Evolutionary conservation across 1,139 yeast genomes (phyloP).

Genomic region (Saccharomyces hybrid): DNA sequence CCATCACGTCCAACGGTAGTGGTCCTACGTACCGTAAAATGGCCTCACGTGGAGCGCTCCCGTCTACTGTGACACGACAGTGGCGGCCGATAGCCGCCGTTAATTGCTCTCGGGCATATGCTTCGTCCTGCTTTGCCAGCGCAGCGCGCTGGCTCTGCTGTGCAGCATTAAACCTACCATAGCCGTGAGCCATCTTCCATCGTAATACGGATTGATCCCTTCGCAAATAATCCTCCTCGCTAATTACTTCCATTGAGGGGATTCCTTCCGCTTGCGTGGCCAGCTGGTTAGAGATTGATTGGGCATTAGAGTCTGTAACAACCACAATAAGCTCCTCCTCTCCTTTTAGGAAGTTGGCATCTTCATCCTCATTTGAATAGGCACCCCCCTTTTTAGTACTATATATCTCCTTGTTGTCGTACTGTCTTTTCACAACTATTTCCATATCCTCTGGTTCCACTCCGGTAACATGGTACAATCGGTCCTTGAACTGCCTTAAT

Average conservation of each 20-base stretch:
- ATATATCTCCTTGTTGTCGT: not conserved
- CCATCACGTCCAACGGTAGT: conserved; percentile 43
- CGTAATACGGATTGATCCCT: conserved; percentile 53
- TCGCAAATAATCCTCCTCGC: conserved; percentile 57
- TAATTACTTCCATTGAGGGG: conserved; percentile 44
- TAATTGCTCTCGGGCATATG: not conserved
- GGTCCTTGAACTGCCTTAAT: not conserved
- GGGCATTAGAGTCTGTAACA: conserved; percentile 45
- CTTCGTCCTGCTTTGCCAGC: not conserved
- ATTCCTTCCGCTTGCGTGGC: conserved; percentile 33
- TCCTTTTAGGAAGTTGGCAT: not conserved
- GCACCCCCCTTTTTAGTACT: not conserved
- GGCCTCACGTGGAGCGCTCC: conserved; percentile 49
- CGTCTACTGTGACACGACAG: conserved; percentile 13
- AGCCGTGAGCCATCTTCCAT: conserved; percentile 59
- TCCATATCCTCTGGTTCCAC: not conserved
- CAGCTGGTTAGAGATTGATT: conserved; percentile 39
- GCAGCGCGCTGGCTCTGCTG: not conserved
- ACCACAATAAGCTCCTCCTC: conserved; percentile 36
- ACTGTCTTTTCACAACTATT: not conserved
- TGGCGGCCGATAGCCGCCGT: not conserved
- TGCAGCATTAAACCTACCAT: conserved; percentile 63
- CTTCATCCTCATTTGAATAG: not conserved
- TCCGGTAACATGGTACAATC: not conserved
- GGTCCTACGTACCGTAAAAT: conserved; percentile 56